phyloP scores from a whole-genome alignment of 2,329 filamentous ascomycete species.

The Fonsecaea monophora region DNA sequence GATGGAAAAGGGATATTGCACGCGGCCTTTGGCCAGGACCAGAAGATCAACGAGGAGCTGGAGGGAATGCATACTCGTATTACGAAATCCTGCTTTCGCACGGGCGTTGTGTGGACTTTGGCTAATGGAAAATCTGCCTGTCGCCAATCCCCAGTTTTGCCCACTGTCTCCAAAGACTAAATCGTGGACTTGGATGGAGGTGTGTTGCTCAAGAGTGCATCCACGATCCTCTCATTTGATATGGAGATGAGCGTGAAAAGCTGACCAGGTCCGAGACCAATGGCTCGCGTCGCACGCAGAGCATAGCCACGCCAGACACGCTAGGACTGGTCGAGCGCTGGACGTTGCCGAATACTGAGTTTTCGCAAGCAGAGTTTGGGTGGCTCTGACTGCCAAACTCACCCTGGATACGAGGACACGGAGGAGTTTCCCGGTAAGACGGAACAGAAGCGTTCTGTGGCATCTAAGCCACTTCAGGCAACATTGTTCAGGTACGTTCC shows the following conservation, averaged over 20 bases:
- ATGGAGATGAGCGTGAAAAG: neutral
- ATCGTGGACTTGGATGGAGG: neutral
- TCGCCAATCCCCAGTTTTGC: conserved; percentile 3
- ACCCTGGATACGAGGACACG: too few species aligned
- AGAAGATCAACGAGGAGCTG: neutral
- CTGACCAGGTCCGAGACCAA: neutral
- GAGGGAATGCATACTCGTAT: neutral
- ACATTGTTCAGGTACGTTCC: neutral
- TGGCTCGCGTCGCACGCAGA: neutral
- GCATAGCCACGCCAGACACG: conserved; percentile 9
- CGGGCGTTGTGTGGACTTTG: neutral
- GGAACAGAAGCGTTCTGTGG: conserved; percentile 7
- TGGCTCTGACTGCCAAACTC: neutral
- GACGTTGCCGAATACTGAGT: neutral
- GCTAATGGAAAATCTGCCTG: neutral
- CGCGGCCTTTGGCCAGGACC: neutral
- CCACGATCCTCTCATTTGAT: neutral
- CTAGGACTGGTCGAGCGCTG: neutral
- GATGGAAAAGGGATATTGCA: neutral
- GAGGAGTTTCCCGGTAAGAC: neutral
- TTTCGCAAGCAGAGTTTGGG: conserved; percentile 2
- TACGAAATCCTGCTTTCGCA: neutral
- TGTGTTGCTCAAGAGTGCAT: neutral
- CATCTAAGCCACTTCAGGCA: neutral
- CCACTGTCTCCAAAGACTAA: neutral